These are phyloP conservation scores for Neonothopanus nambi DNA, from an alignment of 1,284 basidiomycete genomes.

Conservation along the genomic window DNA sequence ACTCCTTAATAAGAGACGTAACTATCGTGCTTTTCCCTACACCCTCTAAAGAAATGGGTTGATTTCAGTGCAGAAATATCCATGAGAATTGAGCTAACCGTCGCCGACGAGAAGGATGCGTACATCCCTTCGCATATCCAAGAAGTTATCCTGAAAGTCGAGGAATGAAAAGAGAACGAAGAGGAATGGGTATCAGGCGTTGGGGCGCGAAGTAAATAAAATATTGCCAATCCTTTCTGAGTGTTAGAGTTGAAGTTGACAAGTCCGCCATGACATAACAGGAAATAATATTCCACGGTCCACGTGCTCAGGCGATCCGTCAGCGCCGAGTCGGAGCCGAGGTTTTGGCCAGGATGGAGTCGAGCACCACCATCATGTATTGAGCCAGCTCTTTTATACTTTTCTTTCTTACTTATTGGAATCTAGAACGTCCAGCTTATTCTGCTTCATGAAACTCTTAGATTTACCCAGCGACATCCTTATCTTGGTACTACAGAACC, in stretches of 20 bases:
- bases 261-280: too few species aligned
- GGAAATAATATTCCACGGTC: too few species aligned
- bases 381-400: not conserved
- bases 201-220: not conserved
- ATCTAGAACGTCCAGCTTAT: too few species aligned
- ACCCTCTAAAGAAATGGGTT: conserved; percentile 58
- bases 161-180: conserved; percentile 9
- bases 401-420: not conserved
- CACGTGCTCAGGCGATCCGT: too few species aligned
- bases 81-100: conserved; percentile 49
- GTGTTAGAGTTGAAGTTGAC: too few species aligned
- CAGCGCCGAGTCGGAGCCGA: too few species aligned
- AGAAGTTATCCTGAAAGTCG: conserved; percentile 7
- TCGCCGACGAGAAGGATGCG: conserved; percentile 94
- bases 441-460: conserved; percentile 20
- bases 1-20: conserved; percentile 94
- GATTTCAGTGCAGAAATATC: conserved; percentile 16
- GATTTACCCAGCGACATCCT: conserved; percentile 59
- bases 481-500: conserved; percentile 50
- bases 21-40: conserved; percentile 96
- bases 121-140: conserved; percentile 81
- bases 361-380: too few species aligned
- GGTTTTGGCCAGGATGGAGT: too few species aligned
- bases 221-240: too few species aligned
- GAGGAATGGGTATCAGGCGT: conserved; percentile 1